These are phyloP conservation scores for Alternaria solani DNA, from an alignment of 2,329 filamentous ascomycete species.

Conservation along the genomic window DNA sequence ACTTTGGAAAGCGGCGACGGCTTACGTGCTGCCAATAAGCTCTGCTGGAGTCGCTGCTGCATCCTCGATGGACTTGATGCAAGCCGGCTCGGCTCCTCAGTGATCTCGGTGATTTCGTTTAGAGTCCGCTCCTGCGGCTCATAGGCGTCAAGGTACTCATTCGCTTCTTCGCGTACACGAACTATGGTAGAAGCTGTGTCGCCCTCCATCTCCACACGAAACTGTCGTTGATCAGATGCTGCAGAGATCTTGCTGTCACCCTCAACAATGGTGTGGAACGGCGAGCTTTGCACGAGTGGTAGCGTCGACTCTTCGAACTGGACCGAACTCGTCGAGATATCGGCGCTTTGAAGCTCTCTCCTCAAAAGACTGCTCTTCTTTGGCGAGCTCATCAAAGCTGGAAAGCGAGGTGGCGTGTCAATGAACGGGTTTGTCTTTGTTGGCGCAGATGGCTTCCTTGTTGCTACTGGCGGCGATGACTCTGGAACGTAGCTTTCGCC, in stretches of 20 bases:
- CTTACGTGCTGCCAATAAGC: conserved; percentile 26
- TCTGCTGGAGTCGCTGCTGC: conserved; percentile 26
- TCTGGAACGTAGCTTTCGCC: conserved; percentile 45
- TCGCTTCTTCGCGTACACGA: conserved; percentile 43
- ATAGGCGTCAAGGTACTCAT: conserved; percentile 46
- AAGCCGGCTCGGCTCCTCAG: conserved; percentile 43
- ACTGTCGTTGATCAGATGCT: conserved; percentile 44
- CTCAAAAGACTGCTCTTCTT: conserved; percentile 48
- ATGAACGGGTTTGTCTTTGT: conserved; percentile 41
- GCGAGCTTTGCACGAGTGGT: conserved; percentile 44
- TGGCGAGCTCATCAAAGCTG: conserved; percentile 36
- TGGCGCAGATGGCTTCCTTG: conserved; percentile 22
- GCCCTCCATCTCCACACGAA: conserved; percentile 42
- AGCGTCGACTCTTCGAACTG: conserved; percentile 39
- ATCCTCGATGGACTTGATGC: conserved; percentile 35
- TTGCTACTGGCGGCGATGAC: conserved; percentile 35
- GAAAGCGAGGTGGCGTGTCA: conserved; percentile 42
- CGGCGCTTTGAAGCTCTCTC: conserved; percentile 38
- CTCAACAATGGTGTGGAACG: conserved; percentile 43
- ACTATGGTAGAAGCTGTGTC: conserved; percentile 38
- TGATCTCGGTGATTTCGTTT: conserved; percentile 47
- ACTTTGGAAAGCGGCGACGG: conserved; percentile 19
- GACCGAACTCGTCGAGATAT: conserved; percentile 33
- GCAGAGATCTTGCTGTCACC: conserved; percentile 34
- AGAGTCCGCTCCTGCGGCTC: conserved; percentile 43